A percentile compares a stretch with the other conserved stretches of the same genome.
Conservation (phyloP, 2,329 filamentous ascomycete genomes). For the Chaetothyriales sp. region DNA sequence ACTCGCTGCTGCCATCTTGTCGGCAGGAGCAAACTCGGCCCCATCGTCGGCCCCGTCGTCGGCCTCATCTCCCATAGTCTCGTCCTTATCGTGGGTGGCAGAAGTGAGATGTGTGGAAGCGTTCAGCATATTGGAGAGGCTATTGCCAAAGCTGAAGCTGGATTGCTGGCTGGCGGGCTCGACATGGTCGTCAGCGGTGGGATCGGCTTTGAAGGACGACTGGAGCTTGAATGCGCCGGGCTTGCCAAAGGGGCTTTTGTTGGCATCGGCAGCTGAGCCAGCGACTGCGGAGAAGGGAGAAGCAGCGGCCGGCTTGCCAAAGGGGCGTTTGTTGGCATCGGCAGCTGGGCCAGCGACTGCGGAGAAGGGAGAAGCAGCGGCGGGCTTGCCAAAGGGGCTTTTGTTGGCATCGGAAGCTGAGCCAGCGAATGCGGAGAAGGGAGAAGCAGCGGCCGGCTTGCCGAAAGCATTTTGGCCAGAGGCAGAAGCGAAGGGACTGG, state of each 20-base stretch:
- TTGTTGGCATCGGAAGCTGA: conserved; percentile 16
- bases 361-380: conserved; percentile 30
- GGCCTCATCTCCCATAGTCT: conserved; percentile 18
- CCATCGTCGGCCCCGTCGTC: conserved; percentile 6
- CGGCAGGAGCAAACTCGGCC: conserved; percentile 7
- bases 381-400: conserved; percentile 16
- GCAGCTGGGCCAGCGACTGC: conserved; percentile 25
- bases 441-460: conserved; percentile 16
- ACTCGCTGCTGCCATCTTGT: not conserved
- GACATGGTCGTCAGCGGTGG: conserved; percentile 23
- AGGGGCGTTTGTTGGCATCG: too few relatives aligned
- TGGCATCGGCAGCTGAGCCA: conserved; percentile 8
- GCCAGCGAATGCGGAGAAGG: conserved; percentile 16
- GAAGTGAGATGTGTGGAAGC: conserved; percentile 11
- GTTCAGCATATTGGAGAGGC: conserved; percentile 29
- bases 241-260: conserved; percentile 18
- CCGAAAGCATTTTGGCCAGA: conserved; percentile 19
- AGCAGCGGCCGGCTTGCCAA: too few relatives aligned
- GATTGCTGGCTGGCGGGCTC: conserved; percentile 13
- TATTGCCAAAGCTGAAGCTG: conserved; percentile 27
- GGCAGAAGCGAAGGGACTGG: conserved; percentile 21
- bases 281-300: conserved; percentile 18
- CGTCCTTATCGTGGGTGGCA: conserved; percentile 18
- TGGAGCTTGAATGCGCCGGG: conserved; percentile 28
- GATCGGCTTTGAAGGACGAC: conserved; percentile 29